Evolutionary conservation across 768 basidiomycete genomes (phyloP), one percentile per base, ranked within the genome.

Genomic region (Vishniacozyma victoriae): DNA sequence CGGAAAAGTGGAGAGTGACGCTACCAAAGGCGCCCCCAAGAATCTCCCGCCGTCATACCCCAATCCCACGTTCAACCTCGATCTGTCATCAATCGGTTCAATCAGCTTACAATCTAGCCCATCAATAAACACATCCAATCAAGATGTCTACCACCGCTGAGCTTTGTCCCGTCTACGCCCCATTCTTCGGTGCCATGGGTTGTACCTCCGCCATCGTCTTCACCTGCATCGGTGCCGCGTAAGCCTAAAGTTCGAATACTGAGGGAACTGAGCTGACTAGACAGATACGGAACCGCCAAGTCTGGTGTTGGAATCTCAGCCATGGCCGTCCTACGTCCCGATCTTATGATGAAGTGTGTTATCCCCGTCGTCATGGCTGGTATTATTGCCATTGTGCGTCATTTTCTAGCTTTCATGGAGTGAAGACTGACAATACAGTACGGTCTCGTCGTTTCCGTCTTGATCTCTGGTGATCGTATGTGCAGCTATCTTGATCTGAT

Each of bases 291-390:
- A 56, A 97, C 93, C 38, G 91, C 95, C 71, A 99, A 97, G 77
- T 95, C 95, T 62, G 95, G 95, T 68, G 95, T 76, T 41, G 65
- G 69, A 50, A 65, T 68, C 48, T 71, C 64, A 22, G 92, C 95
- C 59, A 97, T 95, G 95, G 89, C 92, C 47, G 88, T 93, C 61
- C 82, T 95, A 50, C 83, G 91, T 55, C 93, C 92, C 43, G 92
- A 93, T 78, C 78, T 72, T 46, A 92, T 96, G 87, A 93, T 97
- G 87, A 90, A 85, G 78, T 92, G 86, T 81, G 84, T 86, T 57
- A 82, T 97, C 44, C 92, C 92, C 38, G 91, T 96, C 72, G 86
- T 99, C 75, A 96, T 97, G 93, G 93, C 93, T 79, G 93, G 93
- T 90, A 97, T 97, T 77, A 95, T 97, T 76, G 93, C 87, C 72